phyloP scores from a whole-genome alignment of 495 filamentous ascomycete genomes.

The Xylaria sp. region DNA sequence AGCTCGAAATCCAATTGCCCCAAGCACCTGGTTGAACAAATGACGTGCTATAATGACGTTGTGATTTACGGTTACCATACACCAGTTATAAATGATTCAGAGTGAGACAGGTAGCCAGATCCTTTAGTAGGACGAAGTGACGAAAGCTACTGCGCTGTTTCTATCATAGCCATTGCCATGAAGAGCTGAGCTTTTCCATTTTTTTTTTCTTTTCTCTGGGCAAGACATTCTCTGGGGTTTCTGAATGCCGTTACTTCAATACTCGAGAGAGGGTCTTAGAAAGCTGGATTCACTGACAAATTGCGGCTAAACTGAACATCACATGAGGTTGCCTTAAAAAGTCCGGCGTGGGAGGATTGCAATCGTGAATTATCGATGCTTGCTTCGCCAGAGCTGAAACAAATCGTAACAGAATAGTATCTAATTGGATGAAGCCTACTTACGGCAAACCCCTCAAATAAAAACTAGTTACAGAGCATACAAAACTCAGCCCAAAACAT shows the following conservation, averaged over 20 bases:
- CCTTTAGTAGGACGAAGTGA: neutral
- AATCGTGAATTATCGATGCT: neutral
- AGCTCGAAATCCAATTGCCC: neutral
- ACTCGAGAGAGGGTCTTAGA: neutral
- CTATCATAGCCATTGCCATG: neutral
- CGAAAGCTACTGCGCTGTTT: neutral
- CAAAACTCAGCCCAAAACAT: neutral
- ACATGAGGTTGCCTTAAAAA: neutral
- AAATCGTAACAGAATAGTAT: neutral
- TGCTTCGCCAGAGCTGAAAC: neutral
- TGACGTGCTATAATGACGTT: neutral
- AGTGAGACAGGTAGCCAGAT: neutral
- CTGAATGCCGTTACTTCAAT: neutral
- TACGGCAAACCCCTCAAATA: neutral
- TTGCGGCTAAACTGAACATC: neutral
- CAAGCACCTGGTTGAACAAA: neutral
- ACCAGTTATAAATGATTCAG: constrained; percentile 13
- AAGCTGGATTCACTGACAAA: neutral
- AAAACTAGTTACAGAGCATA: neutral
- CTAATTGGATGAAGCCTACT: neutral
- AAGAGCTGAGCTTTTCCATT: neutral
- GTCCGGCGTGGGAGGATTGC: neutral
- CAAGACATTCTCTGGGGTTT: neutral
- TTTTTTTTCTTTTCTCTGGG: neutral
- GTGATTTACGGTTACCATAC: neutral